Evolutionary conservation across 352 stramenopile genomes (phyloP).

Genomic region (Phytophthora podocarpi): DNA sequence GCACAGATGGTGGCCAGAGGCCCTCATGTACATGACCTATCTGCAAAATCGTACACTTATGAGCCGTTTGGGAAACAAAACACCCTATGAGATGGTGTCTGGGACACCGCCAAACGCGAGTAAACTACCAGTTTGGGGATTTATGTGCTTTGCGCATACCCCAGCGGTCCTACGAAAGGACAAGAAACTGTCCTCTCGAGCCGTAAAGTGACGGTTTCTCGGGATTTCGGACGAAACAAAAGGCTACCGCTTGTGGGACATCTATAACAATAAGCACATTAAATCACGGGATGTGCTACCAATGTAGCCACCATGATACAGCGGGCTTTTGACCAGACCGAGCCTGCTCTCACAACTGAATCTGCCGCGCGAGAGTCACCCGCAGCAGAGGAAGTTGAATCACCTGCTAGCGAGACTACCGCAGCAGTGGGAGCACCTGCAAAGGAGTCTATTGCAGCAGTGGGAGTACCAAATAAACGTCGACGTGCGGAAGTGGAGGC

Average conservation of each 20-base stretch:
- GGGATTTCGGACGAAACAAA: conserved; percentile 11
- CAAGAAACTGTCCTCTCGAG: conserved; percentile 2
- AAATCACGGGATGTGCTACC: conserved; percentile 7
- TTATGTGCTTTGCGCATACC: conserved; percentile 6
- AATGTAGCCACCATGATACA: background rate
- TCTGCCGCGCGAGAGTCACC: background rate
- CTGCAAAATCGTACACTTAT: conserved; percentile 10
- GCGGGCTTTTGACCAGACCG: background rate
- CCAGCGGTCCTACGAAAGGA: background rate
- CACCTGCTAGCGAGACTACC: background rate
- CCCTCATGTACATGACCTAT: background rate
- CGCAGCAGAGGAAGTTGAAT: background rate
- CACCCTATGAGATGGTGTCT: background rate
- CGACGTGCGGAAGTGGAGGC: background rate
- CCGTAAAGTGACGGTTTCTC: conserved; percentile 5
- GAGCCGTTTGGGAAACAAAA: background rate
- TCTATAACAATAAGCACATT: conserved; percentile 17
- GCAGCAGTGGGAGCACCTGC: background rate
- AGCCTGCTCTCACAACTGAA: background rate
- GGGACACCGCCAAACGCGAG: background rate
- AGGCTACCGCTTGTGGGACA: conserved; percentile 1
- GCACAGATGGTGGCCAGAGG: background rate
- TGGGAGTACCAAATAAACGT: background rate
- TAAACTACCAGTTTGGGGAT: background rate
- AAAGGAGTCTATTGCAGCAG: background rate